Conservation (phyloP, 805 yeast species). For the Priceomyces castillae region DNA sequence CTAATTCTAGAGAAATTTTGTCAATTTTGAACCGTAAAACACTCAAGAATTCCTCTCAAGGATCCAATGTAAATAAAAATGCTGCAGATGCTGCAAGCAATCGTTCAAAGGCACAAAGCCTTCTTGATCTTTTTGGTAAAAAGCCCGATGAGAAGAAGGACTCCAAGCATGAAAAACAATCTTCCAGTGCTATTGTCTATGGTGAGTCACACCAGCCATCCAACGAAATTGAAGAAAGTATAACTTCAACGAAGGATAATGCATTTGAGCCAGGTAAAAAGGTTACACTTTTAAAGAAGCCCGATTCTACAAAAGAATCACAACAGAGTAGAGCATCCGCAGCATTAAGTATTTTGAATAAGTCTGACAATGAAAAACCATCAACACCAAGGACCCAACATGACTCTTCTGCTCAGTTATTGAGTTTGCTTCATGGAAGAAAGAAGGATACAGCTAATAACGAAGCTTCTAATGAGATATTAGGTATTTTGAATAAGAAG, state of each 20-base stretch:
- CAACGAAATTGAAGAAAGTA: conserved; percentile 24
- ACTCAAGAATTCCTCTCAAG: conserved; percentile 9
- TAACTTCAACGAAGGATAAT: conserved; percentile 5
- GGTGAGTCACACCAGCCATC: conserved; percentile 18
- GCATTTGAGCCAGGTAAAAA: conserved; percentile 21
- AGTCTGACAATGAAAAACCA: not conserved
- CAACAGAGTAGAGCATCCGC: not conserved
- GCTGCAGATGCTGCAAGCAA: conserved; percentile 20
- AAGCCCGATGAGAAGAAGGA: not conserved
- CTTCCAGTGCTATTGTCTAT: not conserved
- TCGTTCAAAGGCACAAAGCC: conserved; percentile 29
- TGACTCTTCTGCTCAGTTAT: conserved; percentile 4
- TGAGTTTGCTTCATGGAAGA: conserved; percentile 15
- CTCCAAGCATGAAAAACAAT: conserved; percentile 3
- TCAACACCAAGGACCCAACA: not conserved
- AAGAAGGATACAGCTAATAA: not conserved
- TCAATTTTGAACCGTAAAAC: conserved; percentile 36
- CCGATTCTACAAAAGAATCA: conserved; percentile 7
- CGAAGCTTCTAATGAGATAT: conserved; percentile 6
- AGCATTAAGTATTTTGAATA: not conserved
- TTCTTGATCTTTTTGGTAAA: conserved; percentile 27
- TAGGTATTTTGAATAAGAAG: conserved; percentile 4
- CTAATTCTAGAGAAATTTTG: conserved; percentile 42
- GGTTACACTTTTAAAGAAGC: conserved; percentile 27
- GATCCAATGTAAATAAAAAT: not conserved